Percentiles rank a stretch among this genome's conserved stretches.
Conservation (phyloP, 495 filamentous ascomycete species). For the Bacidia gigantensis region DNA sequence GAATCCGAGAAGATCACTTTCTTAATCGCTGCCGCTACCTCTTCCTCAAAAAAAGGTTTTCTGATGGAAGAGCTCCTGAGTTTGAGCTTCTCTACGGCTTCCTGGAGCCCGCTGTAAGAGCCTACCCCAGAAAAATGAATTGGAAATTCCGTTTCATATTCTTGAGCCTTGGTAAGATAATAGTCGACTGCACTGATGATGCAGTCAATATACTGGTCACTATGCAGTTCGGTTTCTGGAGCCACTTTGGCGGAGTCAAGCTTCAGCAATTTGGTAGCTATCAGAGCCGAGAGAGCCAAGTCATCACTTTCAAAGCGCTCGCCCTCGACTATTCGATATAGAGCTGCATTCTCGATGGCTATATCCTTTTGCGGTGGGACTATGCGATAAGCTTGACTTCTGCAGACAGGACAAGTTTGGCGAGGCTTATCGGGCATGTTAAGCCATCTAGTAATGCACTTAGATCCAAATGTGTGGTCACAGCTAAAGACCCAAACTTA, state of each 20-base stretch:
- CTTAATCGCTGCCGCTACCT: no score
- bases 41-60: no score
- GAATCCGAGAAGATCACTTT: no score
- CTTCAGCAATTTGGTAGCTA: not conserved
- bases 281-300: not conserved
- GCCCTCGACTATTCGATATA: not conserved
- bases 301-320: not conserved
- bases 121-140: not conserved
- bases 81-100: no score
- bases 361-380: not conserved
- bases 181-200: not conserved
- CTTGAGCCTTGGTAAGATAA: not conserved
- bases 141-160: not conserved
- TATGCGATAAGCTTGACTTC: not conserved
- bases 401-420: not conserved
- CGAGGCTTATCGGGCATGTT: not conserved
- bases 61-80: no score
- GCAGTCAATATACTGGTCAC: not conserved
- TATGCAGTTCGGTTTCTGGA: not conserved
- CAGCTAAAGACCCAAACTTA: not conserved
- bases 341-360: not conserved
- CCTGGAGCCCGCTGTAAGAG: not conserved
- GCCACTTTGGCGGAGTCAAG: not conserved
- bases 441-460: not conserved
- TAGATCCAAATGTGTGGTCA: not conserved